Evolutionary conservation across 2,329 filamentous ascomycete genomes (phyloP).

Genomic region (Stagonosporopsis cucurbitacearum): DNA sequence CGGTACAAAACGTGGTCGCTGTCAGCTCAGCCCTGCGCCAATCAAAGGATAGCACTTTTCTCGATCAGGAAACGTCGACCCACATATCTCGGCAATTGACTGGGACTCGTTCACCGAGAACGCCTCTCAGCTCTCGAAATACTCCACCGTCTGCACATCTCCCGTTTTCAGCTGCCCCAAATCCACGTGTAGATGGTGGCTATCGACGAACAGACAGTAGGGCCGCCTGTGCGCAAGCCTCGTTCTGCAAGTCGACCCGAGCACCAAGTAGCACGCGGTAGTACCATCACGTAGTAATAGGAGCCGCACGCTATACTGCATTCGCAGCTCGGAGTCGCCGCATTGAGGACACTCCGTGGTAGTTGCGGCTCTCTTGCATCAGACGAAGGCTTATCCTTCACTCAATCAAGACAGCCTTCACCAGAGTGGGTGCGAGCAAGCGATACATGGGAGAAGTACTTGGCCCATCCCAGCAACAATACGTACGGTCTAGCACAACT

Average conservation of each 20-base stretch:
- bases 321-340: slow-evolving; percentile 7
- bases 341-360: slow-evolving; percentile 3
- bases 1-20: background rate
- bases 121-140: slow-evolving; percentile 9
- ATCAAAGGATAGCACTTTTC: slow-evolving; percentile 1
- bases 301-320: slow-evolving; percentile 9
- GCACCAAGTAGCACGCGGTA: slow-evolving; percentile 6
- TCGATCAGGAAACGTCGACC: background rate
- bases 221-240: slow-evolving; percentile 9
- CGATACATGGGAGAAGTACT: background rate
- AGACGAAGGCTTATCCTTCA: slow-evolving; percentile 6
- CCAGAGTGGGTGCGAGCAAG: background rate
- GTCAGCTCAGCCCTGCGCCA: slow-evolving; percentile 13
- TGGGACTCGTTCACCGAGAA: slow-evolving; percentile 1
- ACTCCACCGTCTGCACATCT: slow-evolving; percentile 1
- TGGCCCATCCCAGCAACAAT: background rate
- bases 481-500: slow-evolving; percentile 2
- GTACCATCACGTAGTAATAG: slow-evolving; percentile 6
- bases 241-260: slow-evolving; percentile 6
- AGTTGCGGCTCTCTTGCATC: slow-evolving; percentile 5
- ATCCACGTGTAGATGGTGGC: background rate
- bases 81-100: background rate
- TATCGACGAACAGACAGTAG: background rate
- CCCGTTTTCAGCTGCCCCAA: slow-evolving; percentile 6
- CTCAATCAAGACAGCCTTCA: background rate